Percentiles rank a stretch among this genome's conserved stretches.
These are phyloP conservation scores for Kwoniella botswanensis DNA, from an alignment of 768 basidiomycete species.

Conservation along the genomic window DNA sequence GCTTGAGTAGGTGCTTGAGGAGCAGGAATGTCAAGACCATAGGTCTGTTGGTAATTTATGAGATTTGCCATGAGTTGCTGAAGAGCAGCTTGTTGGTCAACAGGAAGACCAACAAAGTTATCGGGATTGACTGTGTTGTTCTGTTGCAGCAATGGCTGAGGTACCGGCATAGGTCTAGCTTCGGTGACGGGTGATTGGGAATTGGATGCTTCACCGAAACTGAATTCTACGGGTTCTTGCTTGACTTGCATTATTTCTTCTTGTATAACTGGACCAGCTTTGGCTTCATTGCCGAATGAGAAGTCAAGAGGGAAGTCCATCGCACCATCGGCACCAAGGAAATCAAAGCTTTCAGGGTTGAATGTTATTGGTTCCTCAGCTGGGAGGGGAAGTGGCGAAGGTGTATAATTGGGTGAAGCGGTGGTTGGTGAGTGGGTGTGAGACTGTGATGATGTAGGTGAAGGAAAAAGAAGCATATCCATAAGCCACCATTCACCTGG, in stretches of 20 bases:
- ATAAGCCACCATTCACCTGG: conserved; percentile 18
- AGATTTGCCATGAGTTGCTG: conserved; percentile 46
- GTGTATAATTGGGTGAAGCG: conserved; percentile 48
- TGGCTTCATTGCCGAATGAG: conserved; percentile 21
- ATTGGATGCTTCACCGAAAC: conserved; percentile 21
- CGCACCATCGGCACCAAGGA: conserved; percentile 16
- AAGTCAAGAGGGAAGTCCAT: conserved; percentile 35
- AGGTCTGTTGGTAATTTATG: conserved; percentile 38
- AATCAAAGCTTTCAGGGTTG: conserved; percentile 24
- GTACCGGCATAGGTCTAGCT: conserved; percentile 20
- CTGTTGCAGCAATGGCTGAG: conserved; percentile 14
- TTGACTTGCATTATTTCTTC: conserved; percentile 36
- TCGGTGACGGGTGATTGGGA: conserved; percentile 22
- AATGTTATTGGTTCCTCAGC: conserved; percentile 21
- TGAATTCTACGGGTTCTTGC: conserved; percentile 46
- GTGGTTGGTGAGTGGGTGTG: conserved; percentile 46
- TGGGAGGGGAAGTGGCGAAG: conserved; percentile 38
- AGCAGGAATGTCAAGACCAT: conserved; percentile 30
- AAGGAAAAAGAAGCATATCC: conserved; percentile 9
- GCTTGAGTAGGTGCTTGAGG: background rate
- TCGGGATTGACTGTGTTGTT: background rate
- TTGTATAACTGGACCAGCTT: background rate
- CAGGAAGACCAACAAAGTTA: conserved; percentile 35
- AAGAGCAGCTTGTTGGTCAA: conserved; percentile 46
- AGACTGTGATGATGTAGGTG: conserved; percentile 16